phyloP scores from a whole-genome alignment of 805 yeast species.

The Scheffersomyces spartinae region DNA sequence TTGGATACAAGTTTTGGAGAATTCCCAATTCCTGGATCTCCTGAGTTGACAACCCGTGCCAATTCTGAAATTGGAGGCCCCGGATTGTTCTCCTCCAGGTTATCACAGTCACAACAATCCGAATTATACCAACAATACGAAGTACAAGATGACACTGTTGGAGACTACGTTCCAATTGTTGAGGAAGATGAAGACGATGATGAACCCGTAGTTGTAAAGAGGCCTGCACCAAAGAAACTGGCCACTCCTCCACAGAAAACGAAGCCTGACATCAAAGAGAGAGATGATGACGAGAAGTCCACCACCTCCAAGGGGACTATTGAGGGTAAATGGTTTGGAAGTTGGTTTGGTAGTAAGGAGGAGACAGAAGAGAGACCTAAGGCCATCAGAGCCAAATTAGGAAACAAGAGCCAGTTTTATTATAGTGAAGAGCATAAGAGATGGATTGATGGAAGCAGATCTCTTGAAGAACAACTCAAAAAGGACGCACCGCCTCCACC shows the following conservation, averaged over 20 bases:
- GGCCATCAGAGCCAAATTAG: slow-evolving; percentile 76
- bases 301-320: slow-evolving; percentile 1
- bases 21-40: slow-evolving; percentile 35
- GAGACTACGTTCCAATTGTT: slow-evolving; percentile 25
- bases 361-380: slow-evolving; percentile 60
- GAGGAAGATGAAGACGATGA: slow-evolving; percentile 1
- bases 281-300: slow-evolving; percentile 1
- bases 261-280: neutral
- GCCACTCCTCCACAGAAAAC: no score
- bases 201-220: no score
- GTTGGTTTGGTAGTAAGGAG: slow-evolving; percentile 49
- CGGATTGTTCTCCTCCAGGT: slow-evolving; percentile 25
- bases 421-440: slow-evolving; percentile 77
- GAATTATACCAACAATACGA: slow-evolving; percentile 33
- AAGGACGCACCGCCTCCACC: slow-evolving; percentile 63
- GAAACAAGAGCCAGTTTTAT: slow-evolving; percentile 60
- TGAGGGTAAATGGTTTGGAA: slow-evolving; percentile 10
- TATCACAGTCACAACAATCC: slow-evolving; percentile 33
- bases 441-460: slow-evolving; percentile 70
- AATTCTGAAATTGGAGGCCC: slow-evolving; percentile 27
- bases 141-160: slow-evolving; percentile 32
- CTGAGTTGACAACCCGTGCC: slow-evolving; percentile 33
- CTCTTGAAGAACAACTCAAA: slow-evolving; percentile 50
- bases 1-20: slow-evolving; percentile 22
- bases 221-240: no score